Evolutionary conservation across 202 grass and related monocot genomes (phyloP).

Genomic region (Dendrocalamus latiflorus): DNA sequence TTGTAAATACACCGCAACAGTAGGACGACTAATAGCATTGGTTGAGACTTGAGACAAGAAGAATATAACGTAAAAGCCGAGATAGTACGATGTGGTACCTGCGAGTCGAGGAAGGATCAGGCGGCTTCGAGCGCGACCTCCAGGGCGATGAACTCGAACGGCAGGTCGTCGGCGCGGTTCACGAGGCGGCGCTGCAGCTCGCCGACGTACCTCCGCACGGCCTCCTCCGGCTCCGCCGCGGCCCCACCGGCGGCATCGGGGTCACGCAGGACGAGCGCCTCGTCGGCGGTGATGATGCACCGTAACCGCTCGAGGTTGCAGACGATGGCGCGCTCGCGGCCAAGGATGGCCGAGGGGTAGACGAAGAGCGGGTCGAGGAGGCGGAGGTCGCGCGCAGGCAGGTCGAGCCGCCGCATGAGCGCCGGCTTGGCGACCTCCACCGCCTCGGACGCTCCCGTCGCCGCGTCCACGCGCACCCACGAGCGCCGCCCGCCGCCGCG

Average conservation of each 20-base stretch:
- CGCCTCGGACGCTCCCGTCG: slow-evolving; percentile 47
- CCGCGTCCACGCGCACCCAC: slow-evolving; percentile 72
- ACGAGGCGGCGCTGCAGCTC: slow-evolving; percentile 72
- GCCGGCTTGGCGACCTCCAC: slow-evolving; percentile 72
- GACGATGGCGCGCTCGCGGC: slow-evolving; percentile 82
- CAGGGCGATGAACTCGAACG: slow-evolving; percentile 80
- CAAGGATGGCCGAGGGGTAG: slow-evolving; percentile 90
- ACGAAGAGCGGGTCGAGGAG: slow-evolving; percentile 98
- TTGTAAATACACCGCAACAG: background rate
- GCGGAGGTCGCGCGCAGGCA: slow-evolving; percentile 91
- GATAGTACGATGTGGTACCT: slow-evolving; percentile 38
- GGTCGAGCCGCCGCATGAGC: slow-evolving; percentile 71
- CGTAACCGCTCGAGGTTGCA: slow-evolving; percentile 85
- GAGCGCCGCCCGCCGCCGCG: slow-evolving; percentile 51
- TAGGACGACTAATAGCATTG: background rate
- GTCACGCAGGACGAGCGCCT: slow-evolving; percentile 61
- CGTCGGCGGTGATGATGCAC: slow-evolving; percentile 89
- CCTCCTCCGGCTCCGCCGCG: slow-evolving; percentile 26
- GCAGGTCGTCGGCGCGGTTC: slow-evolving; percentile 51
- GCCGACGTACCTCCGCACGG: slow-evolving; percentile 53
- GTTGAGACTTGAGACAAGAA: background rate
- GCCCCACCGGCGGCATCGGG: slow-evolving; percentile 23
- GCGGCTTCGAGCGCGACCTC: slow-evolving; percentile 84
- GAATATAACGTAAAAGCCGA: background rate
- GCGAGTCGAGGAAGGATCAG: slow-evolving; percentile 70